Conservation (phyloP, 768 basidiomycete genomes). For the Panaeolus cyanescens region DNA sequence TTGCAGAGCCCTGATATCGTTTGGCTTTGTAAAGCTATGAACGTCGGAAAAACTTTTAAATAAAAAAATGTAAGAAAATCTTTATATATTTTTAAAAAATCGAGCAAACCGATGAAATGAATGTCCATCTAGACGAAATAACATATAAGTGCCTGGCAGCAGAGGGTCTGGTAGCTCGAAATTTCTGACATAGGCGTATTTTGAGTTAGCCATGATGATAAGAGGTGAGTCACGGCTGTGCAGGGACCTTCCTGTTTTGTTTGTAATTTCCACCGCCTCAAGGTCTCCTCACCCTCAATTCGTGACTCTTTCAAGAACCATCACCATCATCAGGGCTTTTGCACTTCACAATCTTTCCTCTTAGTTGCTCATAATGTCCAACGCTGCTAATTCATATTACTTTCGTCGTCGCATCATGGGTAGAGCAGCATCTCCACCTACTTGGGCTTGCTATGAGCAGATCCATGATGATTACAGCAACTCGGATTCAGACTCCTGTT, state of each 20-base stretch:
- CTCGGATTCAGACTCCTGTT: slow-evolving; percentile 58
- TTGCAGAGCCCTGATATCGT: slow-evolving; percentile 81
- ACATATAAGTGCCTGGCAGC: slow-evolving; percentile 79
- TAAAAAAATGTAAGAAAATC: slow-evolving; percentile 3
- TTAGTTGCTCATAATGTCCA: slow-evolving; percentile 33
- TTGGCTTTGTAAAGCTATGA: slow-evolving; percentile 87
- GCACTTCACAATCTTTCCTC: background rate
- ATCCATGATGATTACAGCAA: slow-evolving; percentile 71
- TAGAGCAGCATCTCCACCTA: slow-evolving; percentile 80
- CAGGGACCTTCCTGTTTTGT: slow-evolving; percentile 5
- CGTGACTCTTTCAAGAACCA: slow-evolving; percentile 4
- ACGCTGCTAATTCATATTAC: slow-evolving; percentile 42
- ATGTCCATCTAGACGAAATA: slow-evolving; percentile 90
- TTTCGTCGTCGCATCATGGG: slow-evolving; percentile 77
- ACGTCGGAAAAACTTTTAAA: slow-evolving; percentile 74
- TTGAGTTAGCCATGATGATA: slow-evolving; percentile 85
- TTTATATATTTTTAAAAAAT: background rate
- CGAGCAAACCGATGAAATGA: slow-evolving; percentile 81
- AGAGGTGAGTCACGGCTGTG: background rate
- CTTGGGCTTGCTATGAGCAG: slow-evolving; percentile 91
- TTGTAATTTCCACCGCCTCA: background rate
- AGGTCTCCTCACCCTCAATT: slow-evolving; percentile 6
- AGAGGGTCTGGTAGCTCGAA: slow-evolving; percentile 90
- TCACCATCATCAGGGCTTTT: slow-evolving; percentile 4
- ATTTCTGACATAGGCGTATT: slow-evolving; percentile 85